These are phyloP conservation scores for Penicillium turbatum DNA, from an alignment of 495 filamentous ascomycete species.

Conservation along the genomic window DNA sequence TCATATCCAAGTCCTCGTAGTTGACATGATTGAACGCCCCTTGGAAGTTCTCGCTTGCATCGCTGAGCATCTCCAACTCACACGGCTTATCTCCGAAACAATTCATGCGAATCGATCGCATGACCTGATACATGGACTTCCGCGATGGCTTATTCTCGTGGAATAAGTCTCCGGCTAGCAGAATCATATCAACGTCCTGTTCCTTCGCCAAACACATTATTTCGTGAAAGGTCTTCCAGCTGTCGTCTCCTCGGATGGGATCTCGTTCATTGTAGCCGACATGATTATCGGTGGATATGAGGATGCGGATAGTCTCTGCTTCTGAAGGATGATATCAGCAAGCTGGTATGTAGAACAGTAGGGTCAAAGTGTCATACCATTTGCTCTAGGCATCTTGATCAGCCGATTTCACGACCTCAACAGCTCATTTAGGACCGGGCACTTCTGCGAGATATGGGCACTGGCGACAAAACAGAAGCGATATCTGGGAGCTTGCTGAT, in stretches of 20 bases:
- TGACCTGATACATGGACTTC: slow-evolving; percentile 94
- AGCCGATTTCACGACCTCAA: background rate
- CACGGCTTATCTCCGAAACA: slow-evolving; percentile 94
- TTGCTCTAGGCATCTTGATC: slow-evolving; percentile 24
- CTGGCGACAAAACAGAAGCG: background rate
- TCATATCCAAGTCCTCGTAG: slow-evolving; percentile 96
- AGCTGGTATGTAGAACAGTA: background rate
- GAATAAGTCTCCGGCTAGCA: slow-evolving; percentile 92
- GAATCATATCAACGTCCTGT: slow-evolving; percentile 92
- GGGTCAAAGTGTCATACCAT: slow-evolving; percentile 15
- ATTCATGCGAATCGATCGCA: slow-evolving; percentile 86
- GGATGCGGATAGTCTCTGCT: slow-evolving; percentile 88
- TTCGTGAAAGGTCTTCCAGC: slow-evolving; percentile 95
- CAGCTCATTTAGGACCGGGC: background rate
- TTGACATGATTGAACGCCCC: slow-evolving; percentile 88
- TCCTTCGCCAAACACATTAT: slow-evolving; percentile 86
- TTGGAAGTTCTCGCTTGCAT: slow-evolving; percentile 83
- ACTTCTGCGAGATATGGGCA: background rate
- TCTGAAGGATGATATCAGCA: slow-evolving; percentile 37
- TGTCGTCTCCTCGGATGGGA: slow-evolving; percentile 88
- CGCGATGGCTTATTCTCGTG: slow-evolving; percentile 98
- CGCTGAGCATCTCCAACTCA: slow-evolving; percentile 90
- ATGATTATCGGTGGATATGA: slow-evolving; percentile 94
- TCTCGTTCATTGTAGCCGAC: slow-evolving; percentile 95
- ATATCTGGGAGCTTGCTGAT: background rate